Evolutionary conservation across 805 yeast genomes (phyloP).

Genomic region (Tanozyma kutaoensis): DNA sequence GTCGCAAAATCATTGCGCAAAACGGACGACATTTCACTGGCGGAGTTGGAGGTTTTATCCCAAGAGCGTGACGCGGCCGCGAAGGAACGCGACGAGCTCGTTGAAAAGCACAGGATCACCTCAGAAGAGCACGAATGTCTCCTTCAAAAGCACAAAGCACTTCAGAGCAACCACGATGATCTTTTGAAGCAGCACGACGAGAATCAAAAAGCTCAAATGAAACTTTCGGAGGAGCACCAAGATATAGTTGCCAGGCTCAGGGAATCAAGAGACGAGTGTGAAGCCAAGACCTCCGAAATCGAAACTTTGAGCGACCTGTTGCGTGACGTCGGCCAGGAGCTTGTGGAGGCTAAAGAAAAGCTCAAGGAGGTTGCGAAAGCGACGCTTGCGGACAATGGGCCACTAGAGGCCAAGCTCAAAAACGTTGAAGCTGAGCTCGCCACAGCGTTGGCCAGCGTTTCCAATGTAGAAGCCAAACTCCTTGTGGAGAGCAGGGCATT

Average conservation of each 20-base stretch:
- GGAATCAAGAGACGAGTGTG: conserved; percentile 14
- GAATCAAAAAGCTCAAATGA: background rate
- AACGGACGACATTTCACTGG: no score
- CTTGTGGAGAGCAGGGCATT: conserved; percentile 3
- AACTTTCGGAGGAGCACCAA: conserved; percentile 4
- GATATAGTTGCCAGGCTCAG: background rate
- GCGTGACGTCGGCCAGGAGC: conserved; percentile 62
- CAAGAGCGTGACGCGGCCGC: background rate
- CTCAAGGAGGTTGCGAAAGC: conserved; percentile 19
- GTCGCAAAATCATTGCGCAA: background rate
- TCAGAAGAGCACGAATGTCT: background rate
- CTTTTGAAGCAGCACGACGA: background rate
- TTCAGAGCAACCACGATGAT: background rate
- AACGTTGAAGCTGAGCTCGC: no score
- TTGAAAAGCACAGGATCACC: background rate
- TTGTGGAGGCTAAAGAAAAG: conserved; percentile 56
- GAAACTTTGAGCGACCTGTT: conserved; percentile 66
- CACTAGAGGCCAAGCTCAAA: conserved; percentile 1
- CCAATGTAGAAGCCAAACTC: no score
- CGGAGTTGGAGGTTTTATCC: no score
- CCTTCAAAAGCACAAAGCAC: background rate
- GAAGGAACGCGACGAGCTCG: background rate
- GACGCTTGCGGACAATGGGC: background rate
- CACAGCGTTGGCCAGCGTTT: no score
- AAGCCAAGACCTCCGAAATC: conserved; percentile 43